phyloP scores from a whole-genome alignment of 495 filamentous ascomycete species.

The Parachaetomium inaequale region DNA sequence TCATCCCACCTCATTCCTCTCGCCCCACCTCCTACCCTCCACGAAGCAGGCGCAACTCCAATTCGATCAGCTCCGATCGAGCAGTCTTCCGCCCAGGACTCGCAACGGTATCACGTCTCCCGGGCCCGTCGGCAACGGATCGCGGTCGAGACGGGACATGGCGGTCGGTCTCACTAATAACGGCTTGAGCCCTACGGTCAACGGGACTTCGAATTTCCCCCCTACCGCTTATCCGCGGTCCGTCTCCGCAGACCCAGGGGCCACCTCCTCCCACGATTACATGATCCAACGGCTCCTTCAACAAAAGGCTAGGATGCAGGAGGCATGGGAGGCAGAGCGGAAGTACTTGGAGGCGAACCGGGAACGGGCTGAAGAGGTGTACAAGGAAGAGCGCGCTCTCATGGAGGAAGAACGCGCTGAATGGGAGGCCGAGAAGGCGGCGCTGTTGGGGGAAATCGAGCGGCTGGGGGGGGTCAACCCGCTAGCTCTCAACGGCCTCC shows the following conservation, averaged over 20 bases:
- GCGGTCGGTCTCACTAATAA: background rate
- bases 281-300: conserved; percentile 41
- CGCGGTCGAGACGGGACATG: background rate
- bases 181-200: background rate
- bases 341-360: conserved; percentile 44
- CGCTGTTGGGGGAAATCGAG: conserved; percentile 27
- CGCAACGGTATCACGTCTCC: conserved; percentile 5
- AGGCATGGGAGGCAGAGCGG: conserved; percentile 47
- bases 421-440: conserved; percentile 38
- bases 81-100: conserved; percentile 22
- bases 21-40: conserved; percentile 25
- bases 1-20: conserved; percentile 26
- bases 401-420: conserved; percentile 44
- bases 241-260: conserved; percentile 23
- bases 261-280: conserved; percentile 24
- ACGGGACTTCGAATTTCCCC: conserved; percentile 14
- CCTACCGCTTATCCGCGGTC: conserved; percentile 24
- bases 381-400: conserved; percentile 43
- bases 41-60: conserved; percentile 15
- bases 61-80: conserved; percentile 25
- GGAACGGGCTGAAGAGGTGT: conserved; percentile 43
- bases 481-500: conserved; percentile 22
- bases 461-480: conserved; percentile 31
- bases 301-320: conserved; percentile 39
- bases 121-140: background rate